A percentile compares a stretch with the other conserved stretches of the same genome.
Evolutionary conservation across 2,329 filamentous ascomycete species (phyloP).

Genomic region (Penicillium aurantiogriseum): DNA sequence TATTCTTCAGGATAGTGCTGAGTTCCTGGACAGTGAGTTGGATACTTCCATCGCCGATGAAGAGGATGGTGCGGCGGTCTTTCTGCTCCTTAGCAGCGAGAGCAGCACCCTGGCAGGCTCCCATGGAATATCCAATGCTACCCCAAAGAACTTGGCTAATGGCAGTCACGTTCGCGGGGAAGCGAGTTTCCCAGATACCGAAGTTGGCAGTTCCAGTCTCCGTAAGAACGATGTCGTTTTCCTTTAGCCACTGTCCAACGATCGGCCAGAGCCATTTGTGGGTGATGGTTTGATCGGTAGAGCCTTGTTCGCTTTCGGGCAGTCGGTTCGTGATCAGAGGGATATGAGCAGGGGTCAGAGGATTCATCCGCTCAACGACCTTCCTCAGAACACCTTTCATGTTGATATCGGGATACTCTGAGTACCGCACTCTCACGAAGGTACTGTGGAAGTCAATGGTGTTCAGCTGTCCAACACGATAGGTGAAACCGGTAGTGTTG

Average conservation of each 20-base stretch:
- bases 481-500: conserved; percentile 71
- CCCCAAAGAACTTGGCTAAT: conserved; percentile 77
- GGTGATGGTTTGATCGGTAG: conserved; percentile 42
- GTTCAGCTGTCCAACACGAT: conserved; percentile 73
- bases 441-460: conserved; percentile 82
- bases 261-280: conserved; percentile 69
- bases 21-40: conserved; percentile 83
- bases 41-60: conserved; percentile 85
- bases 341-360: conserved; percentile 56
- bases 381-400: conserved; percentile 80
- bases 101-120: conserved; percentile 65
- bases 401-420: conserved; percentile 72
- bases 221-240: conserved; percentile 75
- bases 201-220: conserved; percentile 89
- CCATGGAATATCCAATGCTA: conserved; percentile 64
- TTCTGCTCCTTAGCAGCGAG: conserved; percentile 69
- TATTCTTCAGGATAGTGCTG: conserved; percentile 75
- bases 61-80: conserved; percentile 69
- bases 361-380: conserved; percentile 58
- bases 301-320: conserved; percentile 32
- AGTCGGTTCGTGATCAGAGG: conserved; percentile 58
- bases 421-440: conserved; percentile 71
- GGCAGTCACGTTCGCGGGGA: conserved; percentile 73
- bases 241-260: conserved; percentile 68
- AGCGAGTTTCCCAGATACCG: conserved; percentile 80